Evolutionary conservation across 371 early-diverging fungal genomes (phyloP), one percentile per base, ranked within the genome.

Genomic region (Sporodiniella umbellata): DNA sequence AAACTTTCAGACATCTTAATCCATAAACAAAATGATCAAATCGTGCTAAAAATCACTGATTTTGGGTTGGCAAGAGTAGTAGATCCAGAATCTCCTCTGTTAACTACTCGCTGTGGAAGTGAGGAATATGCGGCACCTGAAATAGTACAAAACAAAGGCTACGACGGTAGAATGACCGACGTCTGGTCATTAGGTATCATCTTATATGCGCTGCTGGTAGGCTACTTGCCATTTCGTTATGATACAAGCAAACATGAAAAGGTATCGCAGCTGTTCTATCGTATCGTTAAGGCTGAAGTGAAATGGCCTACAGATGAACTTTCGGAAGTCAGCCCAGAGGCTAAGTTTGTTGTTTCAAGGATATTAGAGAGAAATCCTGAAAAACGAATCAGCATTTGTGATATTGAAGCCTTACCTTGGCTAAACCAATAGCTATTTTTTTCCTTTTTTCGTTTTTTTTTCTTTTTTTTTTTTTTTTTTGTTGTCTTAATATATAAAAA

Each of bases 91-190:
- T 47, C 63, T 12, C 72, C 73, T 6, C 45, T 72, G 17, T 51
- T 75, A 33, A 69, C 75, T 8, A 81, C 83, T 14, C 73, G 84
- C 19, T 85, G 84, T 62, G 89, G 89, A 15, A 81, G 84, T 33
- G 82, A 85, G 48, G 87, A 89, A 59, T 92, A 90, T 75, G 89
- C 91, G 3, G 87, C 93, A 18, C 94, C 94, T 0, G 93, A 94
- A 60, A 75, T 92, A 33, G 75, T 92, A 22, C 72, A 86, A 15
- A 77, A 76, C 2, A 65, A 78, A 31, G 65, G 71, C 1, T 87
- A 88, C 48, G 84, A 87, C 53, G 84, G 84, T 5, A 70, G 83
- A 12, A 64, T 75, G 46, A 79, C 83, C 0, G 89, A 90, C 53
- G 72, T 79, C 11, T 90, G 91, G 91, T 68, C 85, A 4, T 60